Conservation (phyloP, 305 asterid genomes). For the Ilex paraguariensis region DNA sequence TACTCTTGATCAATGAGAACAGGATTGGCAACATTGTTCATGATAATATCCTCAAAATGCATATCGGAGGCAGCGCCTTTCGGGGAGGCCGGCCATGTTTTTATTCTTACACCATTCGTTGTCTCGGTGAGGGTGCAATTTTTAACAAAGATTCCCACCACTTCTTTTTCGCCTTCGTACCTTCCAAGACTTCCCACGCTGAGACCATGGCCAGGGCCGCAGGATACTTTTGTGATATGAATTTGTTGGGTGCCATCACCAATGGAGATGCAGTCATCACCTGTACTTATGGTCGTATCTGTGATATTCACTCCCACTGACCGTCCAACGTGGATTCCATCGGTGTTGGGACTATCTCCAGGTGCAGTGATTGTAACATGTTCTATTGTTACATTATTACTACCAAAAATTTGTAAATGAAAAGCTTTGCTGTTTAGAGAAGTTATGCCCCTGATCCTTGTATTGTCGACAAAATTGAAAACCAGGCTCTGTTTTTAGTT, state of each 20-base stretch:
- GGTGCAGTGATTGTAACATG: constrained; percentile 20
- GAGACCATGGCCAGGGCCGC: constrained; percentile 41
- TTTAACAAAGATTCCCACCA: constrained; percentile 13
- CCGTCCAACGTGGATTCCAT: constrained; percentile 34
- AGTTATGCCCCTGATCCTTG: constrained; percentile 11
- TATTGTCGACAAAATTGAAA: constrained; percentile 17
- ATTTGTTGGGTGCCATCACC: constrained; percentile 27
- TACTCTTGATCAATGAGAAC: constrained; percentile 32
- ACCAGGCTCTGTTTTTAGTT: constrained; percentile 13
- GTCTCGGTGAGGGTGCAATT: constrained; percentile 24
- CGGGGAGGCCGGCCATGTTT: constrained; percentile 32
- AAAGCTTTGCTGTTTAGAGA: constrained; percentile 26
- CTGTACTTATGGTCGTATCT: constrained; percentile 19
- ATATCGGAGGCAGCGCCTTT: constrained; percentile 7
- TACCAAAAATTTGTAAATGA: constrained; percentile 21
- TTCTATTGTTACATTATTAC: constrained; percentile 17
- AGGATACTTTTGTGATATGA: constrained; percentile 13
- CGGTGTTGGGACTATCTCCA: constrained; percentile 26
- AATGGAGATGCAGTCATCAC: constrained; percentile 34
- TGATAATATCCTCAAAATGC: constrained; percentile 23
- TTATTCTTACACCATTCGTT: constrained; percentile 21
- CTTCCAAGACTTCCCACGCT: constrained; percentile 33
- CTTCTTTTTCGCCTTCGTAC: constrained; percentile 20
- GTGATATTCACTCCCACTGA: constrained; percentile 12
- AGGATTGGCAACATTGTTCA: constrained; percentile 31